A percentile compares a stretch with the other conserved stretches of the same genome.
Conservation (phyloP, 176 grass and related monocot genomes). For the Chrysopogon serrulatus region DNA sequence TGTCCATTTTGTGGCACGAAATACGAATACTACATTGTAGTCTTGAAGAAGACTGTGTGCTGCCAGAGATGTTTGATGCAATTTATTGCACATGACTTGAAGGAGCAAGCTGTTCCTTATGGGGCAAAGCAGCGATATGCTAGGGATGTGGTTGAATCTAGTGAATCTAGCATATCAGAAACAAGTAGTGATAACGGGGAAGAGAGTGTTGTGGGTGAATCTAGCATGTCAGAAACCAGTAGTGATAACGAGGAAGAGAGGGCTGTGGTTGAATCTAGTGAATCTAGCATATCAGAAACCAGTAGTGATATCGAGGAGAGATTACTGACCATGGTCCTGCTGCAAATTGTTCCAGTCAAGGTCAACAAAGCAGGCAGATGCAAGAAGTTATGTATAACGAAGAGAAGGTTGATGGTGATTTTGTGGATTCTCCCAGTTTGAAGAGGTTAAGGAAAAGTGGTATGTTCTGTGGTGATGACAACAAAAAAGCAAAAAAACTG, state of each 20-base stretch:
- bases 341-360: conserved; percentile 10
- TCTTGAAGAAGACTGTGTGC: conserved; percentile 68
- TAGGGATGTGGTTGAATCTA: conserved; percentile 33
- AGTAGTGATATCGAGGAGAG: conserved; percentile 35
- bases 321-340: conserved; percentile 15
- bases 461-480: conserved; percentile 18
- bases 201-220: conserved; percentile 17
- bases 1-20: conserved; percentile 67
- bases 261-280: conserved; percentile 32
- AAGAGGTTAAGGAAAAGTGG: conserved; percentile 45
- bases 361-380: conserved; percentile 38
- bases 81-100: conserved; percentile 71
- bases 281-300: conserved; percentile 43
- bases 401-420: conserved; percentile 12
- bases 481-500: not conserved
- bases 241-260: no score
- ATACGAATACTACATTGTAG: conserved; percentile 62
- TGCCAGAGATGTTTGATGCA: conserved; percentile 79
- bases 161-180: no score
- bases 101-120: conserved; percentile 39
- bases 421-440: conserved; percentile 1
- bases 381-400: conserved; percentile 68
- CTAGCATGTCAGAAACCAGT: conserved; percentile 40
- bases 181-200: no score
- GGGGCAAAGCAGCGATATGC: conserved; percentile 17